Evolutionary conservation across 2,329 filamentous ascomycete species (phyloP), one percentile per base, ranked within the genome.

Genomic region (Zopfia rhizophila): DNA sequence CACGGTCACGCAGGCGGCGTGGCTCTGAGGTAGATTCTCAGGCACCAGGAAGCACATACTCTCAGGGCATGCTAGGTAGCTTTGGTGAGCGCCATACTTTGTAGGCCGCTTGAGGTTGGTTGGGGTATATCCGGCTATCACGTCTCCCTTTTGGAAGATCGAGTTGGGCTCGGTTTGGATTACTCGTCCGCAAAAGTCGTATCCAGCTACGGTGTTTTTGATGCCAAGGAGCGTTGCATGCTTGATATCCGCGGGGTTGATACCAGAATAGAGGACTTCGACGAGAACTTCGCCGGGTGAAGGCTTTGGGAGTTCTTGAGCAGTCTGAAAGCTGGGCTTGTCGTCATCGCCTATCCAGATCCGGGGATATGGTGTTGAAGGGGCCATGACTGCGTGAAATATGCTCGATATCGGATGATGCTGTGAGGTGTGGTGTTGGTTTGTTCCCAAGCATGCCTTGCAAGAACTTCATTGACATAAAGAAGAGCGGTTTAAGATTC

Each of bases 71-170:
- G 79, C 82, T 32, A 78, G 65, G 58, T 76, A 82, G 14, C 78
- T 73, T 58, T 84, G 82, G 46, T 80, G 75, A 2, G 75, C 76
- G 32, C 78, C 44, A 24, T 47, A 36, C 25, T 37, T 42, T 4
- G 19, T 14, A 4, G 44, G 76, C 54, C 80, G 74, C 32, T 73
- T 68, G 5, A 65, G 60, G 13, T 68, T 62, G 25, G 73, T 73
- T 48, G 75, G 78, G 2, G 74, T 72, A 62, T 82, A 82, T 4
- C 77, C 75, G 33, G 81, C 76, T 16, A 84, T 80, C 7, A 27
- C 10, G 11, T 37, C 27, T 13, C 48, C 45, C 11, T 21, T 28
- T 10, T 16, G 29, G 45, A 31, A 51, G 18, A 8, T 30, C 17
- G 38, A 52, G 1, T 17, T 31, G 3, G 32, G 35, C 2, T 24